Evolutionary conservation across 179 eudicot genomes (phyloP).

Genomic region (Sideroxylon spinosum): DNA sequence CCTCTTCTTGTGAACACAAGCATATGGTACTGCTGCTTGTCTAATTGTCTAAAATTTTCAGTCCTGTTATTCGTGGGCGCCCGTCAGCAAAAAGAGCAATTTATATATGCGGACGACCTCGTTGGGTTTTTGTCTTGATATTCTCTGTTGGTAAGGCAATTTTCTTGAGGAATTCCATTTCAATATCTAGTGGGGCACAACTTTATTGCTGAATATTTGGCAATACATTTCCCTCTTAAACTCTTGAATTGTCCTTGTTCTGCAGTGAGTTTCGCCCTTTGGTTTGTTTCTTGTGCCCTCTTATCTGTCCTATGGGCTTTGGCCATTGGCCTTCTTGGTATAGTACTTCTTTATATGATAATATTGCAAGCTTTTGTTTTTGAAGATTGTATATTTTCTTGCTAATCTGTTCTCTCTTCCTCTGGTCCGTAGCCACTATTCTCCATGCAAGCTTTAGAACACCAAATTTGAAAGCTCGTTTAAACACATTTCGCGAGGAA

Average conservation of each 20-base stretch:
- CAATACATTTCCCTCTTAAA: too few relatives aligned
- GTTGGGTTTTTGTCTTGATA: slow-evolving; percentile 66
- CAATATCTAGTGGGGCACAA: not conserved
- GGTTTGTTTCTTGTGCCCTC: slow-evolving; percentile 82
- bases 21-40: slow-evolving; percentile 17
- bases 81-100: slow-evolving; percentile 79
- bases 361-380: not conserved
- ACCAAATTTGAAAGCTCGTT: slow-evolving; percentile 86
- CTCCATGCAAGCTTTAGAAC: slow-evolving; percentile 90
- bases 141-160: slow-evolving; percentile 51
- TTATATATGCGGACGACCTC: slow-evolving; percentile 76
- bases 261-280: slow-evolving; percentile 67
- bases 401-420: slow-evolving; percentile 6
- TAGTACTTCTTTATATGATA: not conserved
- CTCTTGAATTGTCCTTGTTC: slow-evolving; percentile 3
- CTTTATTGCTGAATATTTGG: not conserved
- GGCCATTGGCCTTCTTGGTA: slow-evolving; percentile 69
- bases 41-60: slow-evolving; percentile 23
- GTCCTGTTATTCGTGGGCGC: slow-evolving; percentile 94
- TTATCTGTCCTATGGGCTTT: slow-evolving; percentile 64
- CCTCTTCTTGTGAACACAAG: slow-evolving; percentile 3
- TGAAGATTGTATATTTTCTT: not conserved
- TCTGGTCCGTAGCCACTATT: slow-evolving; percentile 46
- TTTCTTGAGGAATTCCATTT: slow-evolving; percentile 1
- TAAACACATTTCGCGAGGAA: slow-evolving; percentile 90